Base-by-base conservation (phyloP, 1,284 basidiomycete genomes). In the Fomitopsis pinicola region DNA sequence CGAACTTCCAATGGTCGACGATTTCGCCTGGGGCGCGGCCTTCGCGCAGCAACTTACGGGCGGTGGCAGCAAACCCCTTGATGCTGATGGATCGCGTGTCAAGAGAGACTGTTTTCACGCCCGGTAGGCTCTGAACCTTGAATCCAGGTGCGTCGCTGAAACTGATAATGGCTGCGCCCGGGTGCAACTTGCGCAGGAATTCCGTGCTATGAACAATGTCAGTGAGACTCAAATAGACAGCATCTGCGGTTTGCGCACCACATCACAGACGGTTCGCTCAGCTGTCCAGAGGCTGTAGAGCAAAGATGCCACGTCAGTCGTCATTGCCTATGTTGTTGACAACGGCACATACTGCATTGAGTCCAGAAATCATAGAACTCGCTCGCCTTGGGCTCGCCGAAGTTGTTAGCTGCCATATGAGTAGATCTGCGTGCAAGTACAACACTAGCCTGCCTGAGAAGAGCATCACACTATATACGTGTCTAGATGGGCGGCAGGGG, bases 131-230 rank as follows among this genome's bases (percentile, higher is more conserved):
- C 7, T 87, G 72, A 44, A 89, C 64, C 63, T 80, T 75, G 62
- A 85, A 68, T 38, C 2, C 45, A 59, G 73, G 69, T 57, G 63
- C 72, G 63, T 86, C 83, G 17, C 73, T 70, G 2, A 85, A 81
- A 62, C 82, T 73, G 3, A 88, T 78, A 28, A 91, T 65, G 30
- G 85, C 83, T 66, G 88, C 78, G 3, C 82, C 78, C 3, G 89
- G 87, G 69, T 89, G 85, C 10, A 86, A 63, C 65, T 78, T 80
- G 46, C 79, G 81, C 48, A 91, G 75, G 30, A 77, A 86, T 85
- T 50, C 30, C 12, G 28, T 19, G n/a, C 10, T 15, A n/a, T 33
- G n/a, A 2, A 44, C 7, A 57, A 9, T 2, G 26, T 6, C 4
- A 38, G 28, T 58, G 4, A 58, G 48, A 7, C 4, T 26, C n/a